Percentiles rank a stretch among this genome's conserved stretches.
phyloP scores from a whole-genome alignment of 495 filamentous ascomycete genomes.

The Hypoxylon trugodes region DNA sequence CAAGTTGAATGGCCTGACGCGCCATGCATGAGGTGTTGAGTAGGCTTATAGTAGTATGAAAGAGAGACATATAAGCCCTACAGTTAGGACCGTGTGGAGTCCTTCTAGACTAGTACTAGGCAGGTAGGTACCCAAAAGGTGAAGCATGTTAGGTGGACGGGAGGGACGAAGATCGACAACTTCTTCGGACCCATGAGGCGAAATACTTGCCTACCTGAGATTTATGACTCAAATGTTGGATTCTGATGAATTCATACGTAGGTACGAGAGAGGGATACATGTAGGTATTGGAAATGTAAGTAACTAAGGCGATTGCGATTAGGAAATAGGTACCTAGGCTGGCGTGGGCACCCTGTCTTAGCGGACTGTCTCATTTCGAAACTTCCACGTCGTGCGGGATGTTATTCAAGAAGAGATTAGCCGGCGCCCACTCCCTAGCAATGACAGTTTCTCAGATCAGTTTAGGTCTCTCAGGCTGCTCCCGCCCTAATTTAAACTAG shows the following conservation, averaged over 20 bases:
- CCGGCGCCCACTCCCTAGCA: conserved; percentile 17
- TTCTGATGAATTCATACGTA: too few relatives aligned
- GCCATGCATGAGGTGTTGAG: conserved; percentile 22
- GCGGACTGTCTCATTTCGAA: conserved; percentile 13
- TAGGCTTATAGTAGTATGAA: conserved; percentile 15
- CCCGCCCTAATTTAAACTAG: not conserved
- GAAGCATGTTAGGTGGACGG: conserved; percentile 4
- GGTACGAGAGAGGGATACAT: too few relatives aligned
- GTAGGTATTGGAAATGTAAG: too few relatives aligned
- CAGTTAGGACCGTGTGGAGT: not conserved
- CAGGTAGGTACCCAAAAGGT: conserved; percentile 24
- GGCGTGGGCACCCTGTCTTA: not conserved
- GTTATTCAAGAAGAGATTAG: conserved; percentile 10
- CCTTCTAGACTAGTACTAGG: conserved; percentile 26
- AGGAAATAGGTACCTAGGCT: not conserved
- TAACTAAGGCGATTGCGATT: too few relatives aligned
- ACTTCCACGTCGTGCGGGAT: not conserved
- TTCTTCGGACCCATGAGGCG: conserved; percentile 7
- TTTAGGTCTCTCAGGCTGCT: conserved; percentile 7
- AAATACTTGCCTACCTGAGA: conserved; percentile 1
- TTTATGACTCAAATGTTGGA: conserved; percentile 12
- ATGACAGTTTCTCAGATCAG: conserved; percentile 19
- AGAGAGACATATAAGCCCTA: conserved; percentile 13
- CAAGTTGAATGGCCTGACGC: conserved; percentile 28
- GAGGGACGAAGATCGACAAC: conserved; percentile 16